A percentile compares a stretch with the other conserved stretches of the same genome.
Conservation (phyloP, 2,329 filamentous ascomycete genomes). For the Beauveria asiatica region DNA sequence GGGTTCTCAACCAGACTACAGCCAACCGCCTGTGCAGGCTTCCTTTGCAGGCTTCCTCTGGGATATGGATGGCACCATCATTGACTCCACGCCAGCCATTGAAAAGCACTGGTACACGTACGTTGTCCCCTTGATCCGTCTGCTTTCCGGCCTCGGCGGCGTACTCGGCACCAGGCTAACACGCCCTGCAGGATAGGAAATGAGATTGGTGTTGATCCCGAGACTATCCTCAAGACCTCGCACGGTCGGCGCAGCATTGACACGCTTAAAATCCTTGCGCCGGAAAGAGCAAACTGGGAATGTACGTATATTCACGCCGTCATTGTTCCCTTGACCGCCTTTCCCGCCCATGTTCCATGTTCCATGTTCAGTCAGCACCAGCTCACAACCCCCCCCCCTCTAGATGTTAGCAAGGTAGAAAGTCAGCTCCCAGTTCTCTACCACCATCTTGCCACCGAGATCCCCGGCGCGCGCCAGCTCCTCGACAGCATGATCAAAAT, state of each 20-base stretch:
- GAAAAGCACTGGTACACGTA: slow-evolving; percentile 69
- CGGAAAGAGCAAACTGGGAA: slow-evolving; percentile 84
- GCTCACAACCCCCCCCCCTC: not conserved
- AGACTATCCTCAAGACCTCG: slow-evolving; percentile 78
- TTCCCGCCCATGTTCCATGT: not conserved
- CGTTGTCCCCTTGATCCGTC: slow-evolving; percentile 18
- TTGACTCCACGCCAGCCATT: slow-evolving; percentile 71
- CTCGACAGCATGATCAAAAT: slow-evolving; percentile 56
- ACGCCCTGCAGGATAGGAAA: slow-evolving; percentile 53
- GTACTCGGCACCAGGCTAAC: slow-evolving; percentile 4
- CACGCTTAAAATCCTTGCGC: slow-evolving; percentile 67
- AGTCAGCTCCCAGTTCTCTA: slow-evolving; percentile 66
- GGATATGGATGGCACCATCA: slow-evolving; percentile 77
- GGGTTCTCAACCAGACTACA: slow-evolving; percentile 30
- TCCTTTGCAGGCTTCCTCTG: slow-evolving; percentile 53
- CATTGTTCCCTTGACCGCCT: not conserved
- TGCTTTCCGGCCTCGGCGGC: not conserved
- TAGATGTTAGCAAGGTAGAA: slow-evolving; percentile 75
- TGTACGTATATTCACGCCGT: slow-evolving; percentile 50
- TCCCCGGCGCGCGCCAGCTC: slow-evolving; percentile 70
- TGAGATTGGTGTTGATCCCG: slow-evolving; percentile 77
- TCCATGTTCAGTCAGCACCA: not conserved
- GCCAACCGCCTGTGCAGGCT: slow-evolving; percentile 35
- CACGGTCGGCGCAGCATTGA: slow-evolving; percentile 90
- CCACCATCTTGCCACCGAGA: slow-evolving; percentile 71